A percentile compares a stretch with the other conserved stretches of the same genome.
phyloP scores from a whole-genome alignment of 768 basidiomycete genomes.

The Neoboletus subvelutipes region DNA sequence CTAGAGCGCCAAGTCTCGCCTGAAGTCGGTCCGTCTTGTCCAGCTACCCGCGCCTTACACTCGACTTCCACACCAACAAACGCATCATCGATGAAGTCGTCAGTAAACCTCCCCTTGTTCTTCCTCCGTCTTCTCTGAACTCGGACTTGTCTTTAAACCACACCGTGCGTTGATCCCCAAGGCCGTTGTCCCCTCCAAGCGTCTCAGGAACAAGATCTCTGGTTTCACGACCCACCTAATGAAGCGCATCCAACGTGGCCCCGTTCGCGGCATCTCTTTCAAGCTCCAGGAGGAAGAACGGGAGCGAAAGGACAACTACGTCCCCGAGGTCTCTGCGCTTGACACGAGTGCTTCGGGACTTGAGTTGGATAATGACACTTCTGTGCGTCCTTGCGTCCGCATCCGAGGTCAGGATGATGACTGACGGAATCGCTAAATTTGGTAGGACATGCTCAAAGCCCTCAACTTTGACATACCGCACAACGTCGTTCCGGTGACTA shows the following conservation, averaged over 20 bases:
- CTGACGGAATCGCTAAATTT: background rate
- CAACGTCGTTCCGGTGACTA: constrained; percentile 62
- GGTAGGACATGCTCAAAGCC: constrained; percentile 79
- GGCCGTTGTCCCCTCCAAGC: constrained; percentile 97
- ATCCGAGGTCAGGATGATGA: background rate
- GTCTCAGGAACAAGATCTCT: constrained; percentile 98
- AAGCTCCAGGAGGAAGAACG: constrained; percentile 99
- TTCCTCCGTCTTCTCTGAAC: background rate
- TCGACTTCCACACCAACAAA: constrained; percentile 99
- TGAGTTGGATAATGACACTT: constrained; percentile 91
- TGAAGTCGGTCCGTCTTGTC: background rate
- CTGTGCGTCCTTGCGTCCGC: constrained; percentile 50
- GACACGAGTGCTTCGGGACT: constrained; percentile 72
- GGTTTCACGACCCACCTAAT: constrained; percentile 99
- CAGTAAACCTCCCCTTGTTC: constrained; percentile 32
- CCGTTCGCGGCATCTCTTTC: constrained; percentile 99
- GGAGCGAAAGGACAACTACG: constrained; percentile 99
- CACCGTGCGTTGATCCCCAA: constrained; percentile 26
- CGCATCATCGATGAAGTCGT: constrained; percentile 98
- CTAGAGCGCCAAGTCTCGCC: background rate
- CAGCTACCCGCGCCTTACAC: constrained; percentile 97
- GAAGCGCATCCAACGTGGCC: constrained; percentile 98
- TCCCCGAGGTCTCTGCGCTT: constrained; percentile 96
- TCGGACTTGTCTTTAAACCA: background rate
- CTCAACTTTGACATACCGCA: constrained; percentile 95